These are phyloP conservation scores for Achaetomiella virescens DNA, from an alignment of 495 filamentous ascomycete genomes.

Conservation along the genomic window DNA sequence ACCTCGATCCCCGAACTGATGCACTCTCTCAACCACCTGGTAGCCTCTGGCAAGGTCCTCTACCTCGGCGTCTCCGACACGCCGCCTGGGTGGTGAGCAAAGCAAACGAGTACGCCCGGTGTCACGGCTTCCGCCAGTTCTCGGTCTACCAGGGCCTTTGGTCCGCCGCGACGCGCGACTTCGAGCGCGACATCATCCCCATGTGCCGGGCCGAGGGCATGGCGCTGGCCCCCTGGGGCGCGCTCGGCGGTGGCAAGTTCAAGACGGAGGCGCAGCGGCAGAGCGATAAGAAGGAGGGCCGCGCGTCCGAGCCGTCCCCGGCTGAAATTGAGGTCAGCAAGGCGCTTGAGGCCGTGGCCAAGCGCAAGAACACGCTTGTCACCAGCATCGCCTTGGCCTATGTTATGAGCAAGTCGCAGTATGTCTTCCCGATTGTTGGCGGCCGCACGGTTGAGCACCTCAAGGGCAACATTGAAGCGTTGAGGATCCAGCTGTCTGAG, in stretches of 20 bases:
- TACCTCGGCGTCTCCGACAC: slow-evolving; percentile 60
- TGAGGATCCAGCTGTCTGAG: slow-evolving; percentile 48
- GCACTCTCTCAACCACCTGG: slow-evolving; percentile 53
- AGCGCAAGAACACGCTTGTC: slow-evolving; percentile 44
- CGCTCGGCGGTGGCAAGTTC: slow-evolving; percentile 57
- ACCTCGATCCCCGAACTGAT: slow-evolving; percentile 59
- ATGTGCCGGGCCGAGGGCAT: slow-evolving; percentile 63
- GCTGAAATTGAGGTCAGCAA: slow-evolving; percentile 46
- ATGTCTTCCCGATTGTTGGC: slow-evolving; percentile 72
- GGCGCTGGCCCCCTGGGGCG: slow-evolving; percentile 59
- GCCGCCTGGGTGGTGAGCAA: slow-evolving; percentile 58
- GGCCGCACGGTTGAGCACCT: slow-evolving; percentile 54
- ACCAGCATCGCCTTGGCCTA: slow-evolving; percentile 66
- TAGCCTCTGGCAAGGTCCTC: slow-evolving; percentile 53
- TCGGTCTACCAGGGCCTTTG: slow-evolving; percentile 62
- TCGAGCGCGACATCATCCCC: slow-evolving; percentile 65
- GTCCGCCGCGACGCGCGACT: slow-evolving; percentile 55
- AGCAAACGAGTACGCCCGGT: slow-evolving; percentile 55
- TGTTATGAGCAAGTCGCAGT: slow-evolving; percentile 64
- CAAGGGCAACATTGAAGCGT: slow-evolving; percentile 61
- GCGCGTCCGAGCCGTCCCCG: slow-evolving; percentile 18
- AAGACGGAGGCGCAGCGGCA: slow-evolving; percentile 40
- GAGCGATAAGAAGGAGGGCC: slow-evolving; percentile 27
- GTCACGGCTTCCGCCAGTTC: slow-evolving; percentile 57
- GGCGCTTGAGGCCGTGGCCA: slow-evolving; percentile 54